These are phyloP conservation scores for Phaeosphaeriaceae sp. DNA, from an alignment of 2,329 filamentous ascomycete genomes.

Conservation along the genomic window DNA sequence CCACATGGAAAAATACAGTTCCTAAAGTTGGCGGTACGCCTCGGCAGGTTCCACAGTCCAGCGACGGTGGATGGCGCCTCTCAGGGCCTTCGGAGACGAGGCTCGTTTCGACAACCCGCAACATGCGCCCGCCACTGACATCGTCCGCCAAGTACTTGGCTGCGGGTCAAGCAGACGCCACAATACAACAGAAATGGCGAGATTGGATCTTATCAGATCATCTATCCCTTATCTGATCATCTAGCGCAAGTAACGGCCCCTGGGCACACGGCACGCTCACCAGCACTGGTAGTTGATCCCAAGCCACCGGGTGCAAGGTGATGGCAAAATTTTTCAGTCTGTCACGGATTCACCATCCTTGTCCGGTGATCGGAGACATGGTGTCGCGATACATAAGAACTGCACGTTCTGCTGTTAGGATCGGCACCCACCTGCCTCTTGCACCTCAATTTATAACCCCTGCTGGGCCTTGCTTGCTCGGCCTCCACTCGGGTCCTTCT, in stretches of 20 bases:
- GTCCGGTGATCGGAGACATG: conserved; percentile 32
- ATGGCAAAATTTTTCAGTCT: conserved; percentile 26
- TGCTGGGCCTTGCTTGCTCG: conserved; percentile 13
- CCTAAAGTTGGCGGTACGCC: background rate
- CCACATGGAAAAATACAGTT: background rate
- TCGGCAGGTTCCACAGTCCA: conserved; percentile 6
- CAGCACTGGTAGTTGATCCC: conserved; percentile 23
- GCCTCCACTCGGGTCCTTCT: conserved; percentile 10
- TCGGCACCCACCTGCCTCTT: conserved; percentile 11
- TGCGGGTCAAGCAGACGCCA: conserved; percentile 9
- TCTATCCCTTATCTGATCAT: conserved; percentile 41
- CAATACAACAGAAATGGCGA: conserved; percentile 10
- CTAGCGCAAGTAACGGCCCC: conserved; percentile 20
- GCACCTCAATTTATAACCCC: conserved; percentile 15
- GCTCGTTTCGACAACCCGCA: conserved; percentile 16
- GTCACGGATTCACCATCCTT: conserved; percentile 18
- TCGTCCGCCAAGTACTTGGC: conserved; percentile 23
- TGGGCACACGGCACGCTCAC: conserved; percentile 23
- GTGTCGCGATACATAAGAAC: conserved; percentile 24
- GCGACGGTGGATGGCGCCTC: conserved; percentile 6
- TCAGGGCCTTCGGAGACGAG: conserved; percentile 14
- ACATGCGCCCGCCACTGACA: conserved; percentile 12
- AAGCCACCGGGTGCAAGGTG: conserved; percentile 27
- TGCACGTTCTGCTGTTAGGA: conserved; percentile 14
- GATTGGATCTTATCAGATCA: conserved; percentile 41